These are phyloP conservation scores for Citropsis articulata DNA, from an alignment of 345 rosid species.

Conservation along the genomic window DNA sequence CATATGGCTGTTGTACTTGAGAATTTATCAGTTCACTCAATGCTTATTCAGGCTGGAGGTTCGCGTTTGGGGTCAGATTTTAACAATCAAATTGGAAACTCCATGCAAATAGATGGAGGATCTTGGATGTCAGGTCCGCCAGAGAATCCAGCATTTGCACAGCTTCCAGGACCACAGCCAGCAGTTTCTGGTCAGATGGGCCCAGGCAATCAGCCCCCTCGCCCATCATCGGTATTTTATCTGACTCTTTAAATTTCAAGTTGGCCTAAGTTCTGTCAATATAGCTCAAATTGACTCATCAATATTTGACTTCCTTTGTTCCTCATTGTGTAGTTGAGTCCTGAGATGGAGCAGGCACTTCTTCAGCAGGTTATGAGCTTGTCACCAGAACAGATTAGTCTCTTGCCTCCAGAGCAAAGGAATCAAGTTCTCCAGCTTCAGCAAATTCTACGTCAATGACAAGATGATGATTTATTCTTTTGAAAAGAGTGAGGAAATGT, in stretches of 20 bases:
- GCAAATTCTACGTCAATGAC: conserved; percentile 84
- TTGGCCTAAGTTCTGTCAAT: neutral
- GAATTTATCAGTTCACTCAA: neutral
- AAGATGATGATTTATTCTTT: neutral
- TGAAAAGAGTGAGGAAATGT: neutral
- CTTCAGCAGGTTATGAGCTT: conserved; percentile 98
- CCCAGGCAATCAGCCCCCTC: conserved; percentile 58
- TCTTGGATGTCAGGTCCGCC: conserved; percentile 74
- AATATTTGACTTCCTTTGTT: neutral
- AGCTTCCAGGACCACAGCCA: conserved; percentile 53
- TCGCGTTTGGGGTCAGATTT: conserved; percentile 59
- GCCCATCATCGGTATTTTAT: conserved; percentile 53
- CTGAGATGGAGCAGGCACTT: conserved; percentile 96
- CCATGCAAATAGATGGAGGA: conserved; percentile 69
- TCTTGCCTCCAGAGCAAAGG: conserved; percentile 85
- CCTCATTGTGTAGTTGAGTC: conserved; percentile 55
- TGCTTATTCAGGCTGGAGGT: conserved; percentile 55
- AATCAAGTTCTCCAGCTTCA: conserved; percentile 95
- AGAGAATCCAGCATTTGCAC: conserved; percentile 49
- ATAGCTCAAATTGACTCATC: neutral
- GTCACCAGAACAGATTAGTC: conserved; percentile 87
- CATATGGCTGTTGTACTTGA: conserved; percentile 1
- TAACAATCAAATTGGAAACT: conserved; percentile 52
- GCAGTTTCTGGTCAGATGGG: conserved; percentile 58
- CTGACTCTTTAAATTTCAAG: conserved; percentile 4